Evolutionary conservation across 2,329 filamentous ascomycete genomes (phyloP).

Genomic region (Neofusicoccum sp.): DNA sequence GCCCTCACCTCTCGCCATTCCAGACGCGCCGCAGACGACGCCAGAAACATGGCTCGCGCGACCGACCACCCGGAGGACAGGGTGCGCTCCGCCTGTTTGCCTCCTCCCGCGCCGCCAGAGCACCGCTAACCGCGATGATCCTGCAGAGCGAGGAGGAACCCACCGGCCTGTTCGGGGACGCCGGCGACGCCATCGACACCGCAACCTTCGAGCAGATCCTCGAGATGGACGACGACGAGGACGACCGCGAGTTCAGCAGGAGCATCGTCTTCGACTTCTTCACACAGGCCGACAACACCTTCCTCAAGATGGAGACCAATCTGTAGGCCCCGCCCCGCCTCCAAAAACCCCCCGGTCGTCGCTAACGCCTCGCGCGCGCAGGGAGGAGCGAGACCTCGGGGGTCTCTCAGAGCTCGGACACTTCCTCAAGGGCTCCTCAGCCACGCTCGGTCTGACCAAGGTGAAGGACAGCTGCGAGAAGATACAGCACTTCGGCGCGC

Average conservation of each 20-base stretch:
- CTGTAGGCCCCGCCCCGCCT: slow-evolving; percentile 62
- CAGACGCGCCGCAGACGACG: background rate
- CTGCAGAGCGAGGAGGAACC: slow-evolving; percentile 47
- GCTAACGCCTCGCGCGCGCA: slow-evolving; percentile 38
- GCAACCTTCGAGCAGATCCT: slow-evolving; percentile 90
- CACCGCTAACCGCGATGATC: slow-evolving; percentile 25
- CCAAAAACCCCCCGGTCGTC: background rate
- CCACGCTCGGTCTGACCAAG: slow-evolving; percentile 85
- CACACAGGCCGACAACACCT: slow-evolving; percentile 83
- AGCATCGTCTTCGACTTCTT: slow-evolving; percentile 92
- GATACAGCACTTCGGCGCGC: slow-evolving; percentile 88
- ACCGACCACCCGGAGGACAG: slow-evolving; percentile 21
- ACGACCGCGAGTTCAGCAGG: slow-evolving; percentile 81
- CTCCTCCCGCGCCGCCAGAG: background rate
- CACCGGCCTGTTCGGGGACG: slow-evolving; percentile 54
- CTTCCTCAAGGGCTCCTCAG: slow-evolving; percentile 95
- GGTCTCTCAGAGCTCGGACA: slow-evolving; percentile 82
- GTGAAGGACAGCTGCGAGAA: slow-evolving; percentile 93
- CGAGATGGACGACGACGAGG: slow-evolving; percentile 93
- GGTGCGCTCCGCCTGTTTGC: slow-evolving; percentile 17
- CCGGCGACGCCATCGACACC: slow-evolving; percentile 74
- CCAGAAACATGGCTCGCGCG: slow-evolving; percentile 15
- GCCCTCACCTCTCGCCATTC: background rate
- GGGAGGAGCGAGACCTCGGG: slow-evolving; percentile 65
- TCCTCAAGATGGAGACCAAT: slow-evolving; percentile 75